Base-by-base conservation (phyloP, 2,329 filamentous ascomycete genomes). In the Fusarium zealandicum region DNA sequence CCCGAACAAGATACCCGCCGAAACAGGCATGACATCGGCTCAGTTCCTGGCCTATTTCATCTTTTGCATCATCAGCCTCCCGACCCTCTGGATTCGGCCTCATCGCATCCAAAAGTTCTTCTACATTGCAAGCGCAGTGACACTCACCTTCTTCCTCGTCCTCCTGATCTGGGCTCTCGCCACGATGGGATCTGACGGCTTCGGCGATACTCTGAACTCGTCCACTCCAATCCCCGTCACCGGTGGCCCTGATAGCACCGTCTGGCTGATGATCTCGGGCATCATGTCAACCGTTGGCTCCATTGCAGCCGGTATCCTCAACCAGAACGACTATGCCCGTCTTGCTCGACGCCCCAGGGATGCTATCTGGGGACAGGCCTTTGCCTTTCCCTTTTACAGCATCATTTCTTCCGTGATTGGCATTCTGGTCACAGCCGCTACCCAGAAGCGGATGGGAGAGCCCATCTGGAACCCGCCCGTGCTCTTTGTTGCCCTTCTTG, bases 101-200 rank as follows among this genome's bases (percentile, higher is more conserved):
- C 76, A 80, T 39, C 72, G 73, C 10, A 69, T 80, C 30, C 70
- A 77, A 38, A 70, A 61, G 17, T 75, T 79, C 55, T 77, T 81
- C 53, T 72, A 74, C 43, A 57, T 75, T 51, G 73, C 76, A 17
- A 73, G 75, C 30, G 67, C 70, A 1, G 68, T 75, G 4, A 74
- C 76, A 0, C 52, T 78, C 3, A 65, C 75, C 31, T 80, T 78
- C 50, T 75, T 76, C 52, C 14, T 78, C 8, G 72, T 72, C 2
- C 65, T 79, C 5, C 57, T 80, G 28, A 75, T 78, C 54, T 80
- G 77, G 77, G 72, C 77, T 1, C 64, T 77, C 9, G 70, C 74
- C 7, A 78, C 75, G 3, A 78, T 78, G 75, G 76, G 75, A 2
- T 39, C 68, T 0, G 64, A 58, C 3, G 76, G 76, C 5, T 78